Evolutionary conservation across 75 land plant genomes (phyloP), one percentile per base, ranked within the genome.

Genomic region (Selaginella tamariscina): DNA sequence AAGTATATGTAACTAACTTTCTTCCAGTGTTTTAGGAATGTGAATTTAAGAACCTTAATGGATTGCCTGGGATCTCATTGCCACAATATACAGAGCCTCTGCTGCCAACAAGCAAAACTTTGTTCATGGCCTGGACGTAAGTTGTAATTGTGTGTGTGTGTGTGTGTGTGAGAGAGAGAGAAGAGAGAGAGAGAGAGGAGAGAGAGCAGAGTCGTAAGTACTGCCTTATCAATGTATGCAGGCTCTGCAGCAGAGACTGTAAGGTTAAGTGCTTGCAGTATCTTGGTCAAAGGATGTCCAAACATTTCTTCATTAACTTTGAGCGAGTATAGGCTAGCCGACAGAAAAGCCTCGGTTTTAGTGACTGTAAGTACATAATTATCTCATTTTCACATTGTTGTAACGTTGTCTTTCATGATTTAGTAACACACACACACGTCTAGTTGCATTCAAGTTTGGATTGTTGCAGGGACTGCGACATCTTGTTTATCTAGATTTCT

Each of bases 251-350:
- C n/a, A 64, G 93, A 83, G 67, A 85, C 73, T 72, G 67, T 90
- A 57, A 87, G 75, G 39, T 70, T 76, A 28, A 59, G 49, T 31
- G 81, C 88, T 26, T 90, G 96, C 70, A 54, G 32, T 74, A 81
- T 83, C 29, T 54, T 87, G 0, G 83, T 87, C 32, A 84, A 68
- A 55, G 83, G 83, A 1, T 90, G 96, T 71, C 88, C 91, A 27
- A 31, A 74, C 57, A 22, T 90, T 1, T 56, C 79, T 8, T 81
- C 84, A 13, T 75, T 90, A 74, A 70, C 85, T 0, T 78, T 90
- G 1, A 77, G 84, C 66, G 84, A 84, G 2, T 87, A 82, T 68
- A 81, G 82, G 66, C 70, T 90, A 60, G 76, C 76, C 23, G 96
- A 90, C 67, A 56, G 71, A 56, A 81, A 83, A 81, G 79, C 78